Evolutionary conservation across 345 rosid genomes (phyloP), one percentile per base, ranked within the genome.

Genomic region (Eucalyptus polybractea): DNA sequence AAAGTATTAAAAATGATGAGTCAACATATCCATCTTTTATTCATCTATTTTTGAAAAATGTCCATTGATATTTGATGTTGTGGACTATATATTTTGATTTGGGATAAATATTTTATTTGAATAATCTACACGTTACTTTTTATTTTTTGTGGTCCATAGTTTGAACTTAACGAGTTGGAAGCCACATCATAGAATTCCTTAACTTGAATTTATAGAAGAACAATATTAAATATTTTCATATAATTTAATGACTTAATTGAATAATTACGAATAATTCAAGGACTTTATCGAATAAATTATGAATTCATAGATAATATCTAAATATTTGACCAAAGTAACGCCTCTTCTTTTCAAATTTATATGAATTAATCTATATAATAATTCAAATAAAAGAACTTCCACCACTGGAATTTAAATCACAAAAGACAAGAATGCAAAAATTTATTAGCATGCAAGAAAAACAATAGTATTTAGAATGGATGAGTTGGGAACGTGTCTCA

Each of bases 241-340:
- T 65, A 29, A 65, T 65, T 67, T 31, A 67, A 7, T 1, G 5
- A 17, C 0, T 6, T 3, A 4, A 33, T 69, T 37, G 7, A 72
- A 72, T 40, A 9, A 2, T 72, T 33, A 37, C 0, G 5, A 33
- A 33, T 72, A 17, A 1, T 16, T 10, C 2, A 72, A 9, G 0
- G 0, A 21, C 0, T 10, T 9, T 17, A 10, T 19, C 0, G 3
- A 33, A 72, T 21, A 37, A 33, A 15, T 72, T 33, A 33, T 3
- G 5, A 72, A 1, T 72, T 17, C 3, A 19, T 0, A 0, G 1
- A 72, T 11, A 7, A 33, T 19, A 10, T 72, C 56, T 37, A 6
- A 2, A 72, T 4, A 10, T 37, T 10, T 19, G 2, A 69, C 4
- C 12, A 69, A 69, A 33, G 24, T 33, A 33, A 69, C 10, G 2